A percentile compares a stretch with the other conserved stretches of the same genome.
phyloP scores from a whole-genome alignment of 306 rosid species.

The Hippophae rhamnoides region DNA sequence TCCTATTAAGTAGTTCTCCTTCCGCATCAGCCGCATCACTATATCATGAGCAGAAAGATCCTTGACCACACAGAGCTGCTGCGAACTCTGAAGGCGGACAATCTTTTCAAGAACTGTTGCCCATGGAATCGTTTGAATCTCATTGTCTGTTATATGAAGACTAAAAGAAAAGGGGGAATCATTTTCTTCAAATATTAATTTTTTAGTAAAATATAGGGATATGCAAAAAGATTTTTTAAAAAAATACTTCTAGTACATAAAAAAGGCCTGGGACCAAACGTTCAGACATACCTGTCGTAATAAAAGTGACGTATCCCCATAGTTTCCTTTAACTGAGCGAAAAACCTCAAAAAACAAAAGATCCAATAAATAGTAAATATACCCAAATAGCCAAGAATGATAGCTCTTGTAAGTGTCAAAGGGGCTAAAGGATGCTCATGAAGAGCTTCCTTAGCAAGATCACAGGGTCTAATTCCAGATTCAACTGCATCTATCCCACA shows the following conservation, averaged over 20 bases:
- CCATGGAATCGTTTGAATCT: conserved; percentile 91
- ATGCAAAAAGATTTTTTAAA: no score
- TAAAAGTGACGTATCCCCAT: conserved; percentile 72
- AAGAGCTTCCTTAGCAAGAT: conserved; percentile 80
- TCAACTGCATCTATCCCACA: conserved; percentile 57
- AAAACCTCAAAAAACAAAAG: conserved; percentile 86
- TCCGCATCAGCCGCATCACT: conserved; percentile 92
- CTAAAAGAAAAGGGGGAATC: conserved; percentile 37
- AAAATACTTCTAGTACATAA: neutral
- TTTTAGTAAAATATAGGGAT: no score
- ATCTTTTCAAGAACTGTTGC: conserved; percentile 77
- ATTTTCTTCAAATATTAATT: conserved; percentile 11
- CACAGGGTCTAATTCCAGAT: conserved; percentile 48
- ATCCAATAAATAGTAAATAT: conserved; percentile 81
- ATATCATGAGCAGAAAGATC: conserved; percentile 90
- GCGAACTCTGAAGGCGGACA: conserved; percentile 60
- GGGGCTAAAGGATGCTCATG: conserved; percentile 75
- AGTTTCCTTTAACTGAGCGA: conserved; percentile 66
- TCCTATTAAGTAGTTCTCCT: conserved; percentile 90
- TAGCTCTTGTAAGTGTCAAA: conserved; percentile 53
- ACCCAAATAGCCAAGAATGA: conserved; percentile 79
- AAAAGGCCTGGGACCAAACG: neutral
- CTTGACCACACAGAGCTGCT: conserved; percentile 71
- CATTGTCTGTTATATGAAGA: conserved; percentile 71
- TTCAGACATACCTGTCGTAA: conserved; percentile 46